Percentiles rank a stretch among this genome's conserved stretches.
Evolutionary conservation across 495 filamentous ascomycete species (phyloP).

Genomic region (Penicillium diatomitis): DNA sequence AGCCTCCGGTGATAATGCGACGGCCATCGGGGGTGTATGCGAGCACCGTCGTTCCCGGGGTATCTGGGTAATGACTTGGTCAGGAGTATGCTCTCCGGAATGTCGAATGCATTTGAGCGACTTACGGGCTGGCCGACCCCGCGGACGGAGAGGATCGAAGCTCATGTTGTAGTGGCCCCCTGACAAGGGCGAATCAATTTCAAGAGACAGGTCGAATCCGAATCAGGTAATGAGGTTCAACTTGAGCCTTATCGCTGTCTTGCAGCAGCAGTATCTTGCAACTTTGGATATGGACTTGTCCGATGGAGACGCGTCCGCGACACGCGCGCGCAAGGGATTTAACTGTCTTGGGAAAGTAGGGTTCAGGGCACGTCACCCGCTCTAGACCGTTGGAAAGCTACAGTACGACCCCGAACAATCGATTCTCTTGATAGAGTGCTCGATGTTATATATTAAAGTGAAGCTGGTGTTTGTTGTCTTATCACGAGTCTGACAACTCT

Average conservation of each 20-base stretch:
- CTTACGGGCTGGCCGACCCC: conserved; percentile 39
- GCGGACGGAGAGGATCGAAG: conserved; percentile 31
- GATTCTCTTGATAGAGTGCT: too few species aligned
- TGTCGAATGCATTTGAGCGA: not conserved
- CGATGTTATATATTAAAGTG: too few species aligned
- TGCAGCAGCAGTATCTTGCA: conserved; percentile 4
- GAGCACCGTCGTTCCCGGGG: conserved; percentile 56
- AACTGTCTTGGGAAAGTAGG: conserved; percentile 26
- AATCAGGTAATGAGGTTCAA: conserved; percentile 5
- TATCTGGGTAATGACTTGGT: conserved; percentile 37
- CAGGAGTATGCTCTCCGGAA: conserved; percentile 2
- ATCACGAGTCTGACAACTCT: not conserved
- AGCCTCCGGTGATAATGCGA: conserved; percentile 73
- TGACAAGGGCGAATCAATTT: not conserved
- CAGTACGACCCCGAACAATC: not conserved
- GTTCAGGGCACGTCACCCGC: conserved; percentile 26
- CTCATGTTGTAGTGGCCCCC: conserved; percentile 17
- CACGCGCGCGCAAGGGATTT: conserved; percentile 18
- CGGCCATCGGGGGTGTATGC: conserved; percentile 62
- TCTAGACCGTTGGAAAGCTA: not conserved
- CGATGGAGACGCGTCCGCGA: conserved; percentile 20
- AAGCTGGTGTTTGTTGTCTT: not conserved
- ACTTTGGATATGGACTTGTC: conserved; percentile 2
- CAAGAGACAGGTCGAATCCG: not conserved
- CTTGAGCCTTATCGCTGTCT: not conserved